Evolutionary conservation across 176 grass and related monocot genomes (phyloP).

Genomic region (Thinopyrum elongatum): DNA sequence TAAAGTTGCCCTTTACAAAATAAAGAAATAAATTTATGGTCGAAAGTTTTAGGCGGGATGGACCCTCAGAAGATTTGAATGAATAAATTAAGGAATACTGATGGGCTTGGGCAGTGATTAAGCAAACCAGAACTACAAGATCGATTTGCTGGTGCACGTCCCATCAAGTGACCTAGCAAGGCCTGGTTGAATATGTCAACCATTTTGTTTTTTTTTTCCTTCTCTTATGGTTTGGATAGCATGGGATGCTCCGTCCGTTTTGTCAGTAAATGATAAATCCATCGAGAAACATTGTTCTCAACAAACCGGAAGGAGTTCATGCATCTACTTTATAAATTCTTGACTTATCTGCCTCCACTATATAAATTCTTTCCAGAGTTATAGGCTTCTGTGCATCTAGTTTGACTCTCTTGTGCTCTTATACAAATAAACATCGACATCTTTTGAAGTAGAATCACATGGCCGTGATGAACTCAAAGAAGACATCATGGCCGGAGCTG

Average conservation of each 20-base stretch:
- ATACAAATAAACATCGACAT: neutral
- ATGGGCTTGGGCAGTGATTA: neutral
- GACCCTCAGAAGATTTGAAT: neutral
- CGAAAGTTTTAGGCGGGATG: too few relatives aligned
- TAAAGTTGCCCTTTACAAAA: too few relatives aligned
- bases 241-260: neutral
- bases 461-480: neutral
- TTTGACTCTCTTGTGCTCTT: neutral
- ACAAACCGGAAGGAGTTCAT: neutral
- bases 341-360: neutral
- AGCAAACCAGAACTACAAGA: neutral
- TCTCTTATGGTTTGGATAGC: neutral
- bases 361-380: neutral
- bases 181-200: neutral
- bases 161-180: neutral
- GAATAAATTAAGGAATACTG: neutral
- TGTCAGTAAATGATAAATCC: neutral
- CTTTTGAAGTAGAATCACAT: neutral
- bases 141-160: neutral
- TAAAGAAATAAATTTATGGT: too few relatives aligned
- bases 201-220: neutral
- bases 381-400: neutral
- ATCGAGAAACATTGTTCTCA: neutral
- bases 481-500: neutral
- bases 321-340: neutral